Evolutionary conservation across 176 grass and related monocot genomes (phyloP).

Genomic region (Tillandsia leiboldiana): DNA sequence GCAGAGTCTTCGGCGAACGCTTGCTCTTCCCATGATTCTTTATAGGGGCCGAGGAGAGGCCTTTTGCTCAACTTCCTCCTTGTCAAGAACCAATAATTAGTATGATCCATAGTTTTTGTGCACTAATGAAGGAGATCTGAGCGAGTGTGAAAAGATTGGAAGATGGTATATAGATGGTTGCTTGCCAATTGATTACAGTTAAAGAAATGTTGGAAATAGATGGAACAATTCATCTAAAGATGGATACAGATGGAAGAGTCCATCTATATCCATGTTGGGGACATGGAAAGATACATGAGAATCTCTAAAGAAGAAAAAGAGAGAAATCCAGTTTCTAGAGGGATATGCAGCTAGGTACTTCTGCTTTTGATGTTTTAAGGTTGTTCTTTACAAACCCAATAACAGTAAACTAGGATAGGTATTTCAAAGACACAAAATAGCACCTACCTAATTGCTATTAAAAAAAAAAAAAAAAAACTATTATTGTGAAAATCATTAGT

Average conservation of each 20-base stretch:
- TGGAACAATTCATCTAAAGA: neutral
- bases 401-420: neutral
- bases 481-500: neutral
- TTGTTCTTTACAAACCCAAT: neutral
- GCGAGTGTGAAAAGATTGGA: neutral
- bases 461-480: neutral
- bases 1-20: constrained; percentile 69
- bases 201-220: neutral
- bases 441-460: neutral
- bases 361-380: neutral
- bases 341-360: neutral
- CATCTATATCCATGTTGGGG: constrained; percentile 19
- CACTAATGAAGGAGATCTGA: neutral
- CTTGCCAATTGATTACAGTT: neutral
- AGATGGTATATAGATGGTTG: neutral
- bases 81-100: constrained; percentile 39
- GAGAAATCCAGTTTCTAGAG: neutral
- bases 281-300: constrained; percentile 17
- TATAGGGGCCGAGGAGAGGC: constrained; percentile 23
- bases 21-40: constrained; percentile 72
- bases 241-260: neutral
- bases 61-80: constrained; percentile 21
- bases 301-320: neutral
- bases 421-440: neutral
- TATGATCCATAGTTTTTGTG: constrained; percentile 32